Evolutionary conservation across 371 early-diverging fungal genomes (phyloP).

Genomic region (Saksenaea vasiformis): DNA sequence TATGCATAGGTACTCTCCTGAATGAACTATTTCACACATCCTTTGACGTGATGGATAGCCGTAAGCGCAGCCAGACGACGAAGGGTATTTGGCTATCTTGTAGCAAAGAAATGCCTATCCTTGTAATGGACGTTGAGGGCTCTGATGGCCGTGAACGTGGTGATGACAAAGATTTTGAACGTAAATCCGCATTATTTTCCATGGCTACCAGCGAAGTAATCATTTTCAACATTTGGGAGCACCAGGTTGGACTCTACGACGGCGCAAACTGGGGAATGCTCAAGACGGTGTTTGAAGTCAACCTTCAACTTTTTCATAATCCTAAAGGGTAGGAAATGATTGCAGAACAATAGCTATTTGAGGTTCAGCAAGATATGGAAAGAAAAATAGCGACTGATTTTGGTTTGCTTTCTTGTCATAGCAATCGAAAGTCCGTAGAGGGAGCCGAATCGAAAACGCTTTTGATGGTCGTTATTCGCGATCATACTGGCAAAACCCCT

Average conservation of each 20-base stretch:
- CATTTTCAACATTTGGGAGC: constrained; percentile 97
- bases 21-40: constrained; percentile 92
- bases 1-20: constrained; percentile 59
- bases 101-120: constrained; percentile 77
- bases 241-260: constrained; percentile 96
- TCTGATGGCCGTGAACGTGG: constrained; percentile 98
- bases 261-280: constrained; percentile 99
- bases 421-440: too few relatives aligned
- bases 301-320: constrained; percentile 92
- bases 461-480: constrained; percentile 94
- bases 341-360: constrained; percentile 24
- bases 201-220: constrained; percentile 95
- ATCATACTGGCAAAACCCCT: constrained; percentile 90
- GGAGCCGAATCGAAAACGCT: constrained; percentile 89
- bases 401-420: constrained; percentile 14
- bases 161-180: constrained; percentile 98
- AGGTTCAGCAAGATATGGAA: background rate
- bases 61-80: constrained; percentile 87
- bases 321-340: constrained; percentile 51
- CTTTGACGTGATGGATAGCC: constrained; percentile 94
- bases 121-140: constrained; percentile 98
- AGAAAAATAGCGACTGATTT: background rate
- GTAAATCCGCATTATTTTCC: constrained; percentile 97
- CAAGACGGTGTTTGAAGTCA: constrained; percentile 98
- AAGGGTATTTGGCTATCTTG: constrained; percentile 96